Evolutionary conservation across 352 stramenopile genomes (phyloP).

Genomic region (Pythium rishiriense): DNA sequence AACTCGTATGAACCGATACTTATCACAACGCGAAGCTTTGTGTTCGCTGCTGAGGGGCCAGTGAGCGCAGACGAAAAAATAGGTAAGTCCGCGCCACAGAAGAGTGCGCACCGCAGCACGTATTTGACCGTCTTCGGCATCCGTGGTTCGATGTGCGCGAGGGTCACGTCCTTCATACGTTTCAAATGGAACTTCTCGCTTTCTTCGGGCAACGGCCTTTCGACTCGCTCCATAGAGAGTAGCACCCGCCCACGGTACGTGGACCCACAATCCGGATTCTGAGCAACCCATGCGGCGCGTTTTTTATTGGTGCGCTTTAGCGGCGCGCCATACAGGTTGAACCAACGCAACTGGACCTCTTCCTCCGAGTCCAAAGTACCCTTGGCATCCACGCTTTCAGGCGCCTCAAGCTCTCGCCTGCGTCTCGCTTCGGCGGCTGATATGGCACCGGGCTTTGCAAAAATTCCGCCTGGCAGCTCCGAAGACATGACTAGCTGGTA

Average conservation of each 20-base stretch:
- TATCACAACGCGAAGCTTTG: slow-evolving; percentile 49
- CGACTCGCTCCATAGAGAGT: slow-evolving; percentile 71
- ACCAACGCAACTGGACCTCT: slow-evolving; percentile 58
- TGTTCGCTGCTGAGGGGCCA: slow-evolving; percentile 18
- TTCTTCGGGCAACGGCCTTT: slow-evolving; percentile 36
- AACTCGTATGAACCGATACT: slow-evolving; percentile 49
- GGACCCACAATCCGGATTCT: slow-evolving; percentile 67
- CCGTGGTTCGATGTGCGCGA: slow-evolving; percentile 18
- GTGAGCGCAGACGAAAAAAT: slow-evolving; percentile 14
- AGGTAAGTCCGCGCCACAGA: slow-evolving; percentile 58
- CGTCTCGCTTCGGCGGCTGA: slow-evolving; percentile 6
- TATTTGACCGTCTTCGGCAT: slow-evolving; percentile 64
- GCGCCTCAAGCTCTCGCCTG: slow-evolving; percentile 1
- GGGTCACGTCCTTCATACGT: slow-evolving; percentile 36
- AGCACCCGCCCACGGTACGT: slow-evolving; percentile 82
- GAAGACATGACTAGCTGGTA: slow-evolving; percentile 58
- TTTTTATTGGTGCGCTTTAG: slow-evolving; percentile 56
- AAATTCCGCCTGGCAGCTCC: slow-evolving; percentile 30
- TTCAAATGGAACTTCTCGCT: slow-evolving; percentile 65
- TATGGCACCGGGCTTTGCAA: slow-evolving; percentile 1
- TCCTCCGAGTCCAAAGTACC: background rate
- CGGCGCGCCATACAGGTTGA: slow-evolving; percentile 87
- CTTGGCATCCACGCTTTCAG: background rate
- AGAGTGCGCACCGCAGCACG: slow-evolving; percentile 58
- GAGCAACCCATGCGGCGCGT: slow-evolving; percentile 46